Percentiles rank a stretch among this genome's conserved stretches.
Evolutionary conservation across 2,329 filamentous ascomycete species (phyloP).

Genomic region (Ciborinia camelliae): DNA sequence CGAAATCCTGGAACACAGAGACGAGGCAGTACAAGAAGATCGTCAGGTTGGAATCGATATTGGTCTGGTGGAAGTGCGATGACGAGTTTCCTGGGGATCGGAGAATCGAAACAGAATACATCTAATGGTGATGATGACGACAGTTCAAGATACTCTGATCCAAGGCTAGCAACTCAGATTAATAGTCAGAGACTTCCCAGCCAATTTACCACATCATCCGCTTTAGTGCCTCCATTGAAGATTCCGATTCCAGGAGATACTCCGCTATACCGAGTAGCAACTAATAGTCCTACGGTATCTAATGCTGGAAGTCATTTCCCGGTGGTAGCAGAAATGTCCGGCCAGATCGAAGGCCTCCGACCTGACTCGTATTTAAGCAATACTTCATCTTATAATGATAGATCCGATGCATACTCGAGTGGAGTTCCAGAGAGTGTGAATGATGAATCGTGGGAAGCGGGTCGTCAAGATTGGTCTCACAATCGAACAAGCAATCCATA

Average conservation of each 20-base stretch:
- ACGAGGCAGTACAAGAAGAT: slow-evolving; percentile 49
- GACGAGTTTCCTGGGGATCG: slow-evolving; percentile 59
- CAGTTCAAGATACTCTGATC: slow-evolving; percentile 55
- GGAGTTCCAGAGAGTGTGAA: slow-evolving; percentile 58
- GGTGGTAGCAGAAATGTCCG: slow-evolving; percentile 56
- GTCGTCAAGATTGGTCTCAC: slow-evolving; percentile 47
- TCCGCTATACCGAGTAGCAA: slow-evolving; percentile 55
- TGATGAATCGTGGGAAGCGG: slow-evolving; percentile 36
- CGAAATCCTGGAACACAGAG: slow-evolving; percentile 27
- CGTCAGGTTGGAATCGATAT: slow-evolving; percentile 74
- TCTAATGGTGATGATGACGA: slow-evolving; percentile 47
- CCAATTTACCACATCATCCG: slow-evolving; percentile 62
- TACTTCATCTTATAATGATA: slow-evolving; percentile 34
- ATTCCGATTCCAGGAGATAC: slow-evolving; percentile 55
- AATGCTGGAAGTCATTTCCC: slow-evolving; percentile 47
- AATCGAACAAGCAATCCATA: slow-evolving; percentile 54
- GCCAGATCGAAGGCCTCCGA: slow-evolving; percentile 54
- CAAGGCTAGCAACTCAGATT: slow-evolving; percentile 41
- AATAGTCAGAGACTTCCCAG: slow-evolving; percentile 40
- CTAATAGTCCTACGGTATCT: slow-evolving; percentile 66
- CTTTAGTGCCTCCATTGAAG: slow-evolving; percentile 65
- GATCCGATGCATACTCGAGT: slow-evolving; percentile 54
- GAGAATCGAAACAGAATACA: slow-evolving; percentile 39
- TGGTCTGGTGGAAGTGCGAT: slow-evolving; percentile 71
- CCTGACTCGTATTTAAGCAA: slow-evolving; percentile 43